Evolutionary conservation across 2,329 filamentous ascomycete genomes (phyloP), one percentile per base, ranked within the genome.

Genomic region (Cordyceps cateniannulata): DNA sequence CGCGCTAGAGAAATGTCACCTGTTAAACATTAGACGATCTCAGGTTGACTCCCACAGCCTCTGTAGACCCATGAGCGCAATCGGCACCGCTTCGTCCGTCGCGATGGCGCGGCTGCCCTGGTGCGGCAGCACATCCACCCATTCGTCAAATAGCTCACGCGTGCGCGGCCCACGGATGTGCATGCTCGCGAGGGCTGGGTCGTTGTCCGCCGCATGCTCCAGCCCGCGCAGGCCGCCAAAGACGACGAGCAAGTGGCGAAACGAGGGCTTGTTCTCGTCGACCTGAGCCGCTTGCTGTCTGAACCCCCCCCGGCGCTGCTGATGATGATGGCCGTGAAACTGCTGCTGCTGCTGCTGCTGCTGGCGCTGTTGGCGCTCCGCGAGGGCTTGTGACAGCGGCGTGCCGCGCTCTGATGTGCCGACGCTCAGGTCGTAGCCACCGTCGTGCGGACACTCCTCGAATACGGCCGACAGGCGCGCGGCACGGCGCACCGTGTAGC

Each of bases 91-190:
- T 75, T 96, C 91, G 67, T 96, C 91, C 0, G 91, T 95, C 63
- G 89, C 78, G 63, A 96, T 93, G 1, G 87, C 91, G 67, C 91
- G 80, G 70, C 89, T 93, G 1, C 90, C 91, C 72, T 96, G 91
- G 1, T 85, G 85, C 3, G 90, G 89, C 65, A 92, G 79, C 49
- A 95, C 80, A 71, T 96, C 90, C 20, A 96, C 80, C 90, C 90
- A 96, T 66, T 87, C 81, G 72, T 96, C 91, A 70, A 96, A 96
- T 55, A 93, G 71, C 65, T 90, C 85, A 65, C 79, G 83, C 8
- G 86, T 87, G 63, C 84, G 85, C 25, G 79, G 78, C 38, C 86
- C 85, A 6, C 79, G 77, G 16, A 93, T 83, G 0, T 85, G 87
- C 71, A 86, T 85, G 49, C 77, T 78, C 53, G 76, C 76, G 38